Evolutionary conservation across 1,284 basidiomycete genomes (phyloP), one percentile per base, ranked within the genome.

Genomic region (Naganishia liquefaciens): DNA sequence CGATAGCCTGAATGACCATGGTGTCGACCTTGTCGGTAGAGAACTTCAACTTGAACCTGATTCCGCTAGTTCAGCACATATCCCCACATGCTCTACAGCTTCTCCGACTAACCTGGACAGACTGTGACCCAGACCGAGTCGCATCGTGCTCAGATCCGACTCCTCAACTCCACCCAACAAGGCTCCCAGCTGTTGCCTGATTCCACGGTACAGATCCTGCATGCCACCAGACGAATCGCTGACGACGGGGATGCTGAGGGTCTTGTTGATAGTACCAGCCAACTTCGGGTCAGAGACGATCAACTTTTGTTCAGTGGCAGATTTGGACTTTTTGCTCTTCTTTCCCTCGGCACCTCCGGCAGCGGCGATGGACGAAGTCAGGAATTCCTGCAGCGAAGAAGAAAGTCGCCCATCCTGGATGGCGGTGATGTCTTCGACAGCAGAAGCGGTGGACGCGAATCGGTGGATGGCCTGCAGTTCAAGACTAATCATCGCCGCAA

Each of bases 11-110:
- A 39, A 99, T 90, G 68, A 99, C 90, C 96, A 99, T 99, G 25
- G 93, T 97, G 79, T 99, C 95, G 54, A 99, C 94, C 81, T 98
- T 98, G 83, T 99, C 95, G 5, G 95, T 94, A 21, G 93, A 98
- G 81, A 99, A 99, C 82, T 99, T 98, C 75, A 99, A 86, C 84
- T 99, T 99, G 83, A 95, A 99, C 68, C 94, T 93, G 69, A 23
- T 21, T 19, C 5, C 7, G 15, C 21, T 49, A 27, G 13, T 49
- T 21, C 13, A 25, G 13, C 21, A 49, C 21, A 5, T 21, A 23
- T 23, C 13, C 47, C 10, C 5, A 21, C 15, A 46, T n/a, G n/a
- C 42, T 19, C 39, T 17, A 3, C 47, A 19, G 42, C 42, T 42
- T 5, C 2, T 28, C 21, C 19, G 47, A 75, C 80, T 63, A 70